Base-by-base conservation (phyloP, 1,284 basidiomycete species). In the Microbotryum intermedium region DNA sequence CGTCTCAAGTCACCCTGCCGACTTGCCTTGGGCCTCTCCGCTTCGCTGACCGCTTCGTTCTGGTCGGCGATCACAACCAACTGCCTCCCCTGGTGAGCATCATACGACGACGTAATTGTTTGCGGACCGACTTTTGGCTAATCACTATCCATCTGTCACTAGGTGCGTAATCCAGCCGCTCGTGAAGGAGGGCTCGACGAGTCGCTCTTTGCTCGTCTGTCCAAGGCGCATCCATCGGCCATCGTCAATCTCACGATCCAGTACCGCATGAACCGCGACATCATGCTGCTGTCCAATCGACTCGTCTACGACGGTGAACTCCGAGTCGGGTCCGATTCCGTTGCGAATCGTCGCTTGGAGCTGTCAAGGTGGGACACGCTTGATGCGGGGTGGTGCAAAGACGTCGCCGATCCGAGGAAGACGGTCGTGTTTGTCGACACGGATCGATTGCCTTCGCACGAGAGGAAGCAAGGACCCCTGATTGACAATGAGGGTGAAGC, bases 1-100 rank as follows among this genome's bases (percentile, higher is more conserved):
- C 94, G 0, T 97, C 93, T 0, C 95, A 99, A 74, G 93, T 98
- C 65, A 97, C 94, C 0, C 76, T 98, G 3, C 95, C 95, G 0
- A 93, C 92, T 0, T 97, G 91, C 71, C 78, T 98, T 1, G 94
- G 95, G 0, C 94, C 95, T 0, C 77, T 98, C 7, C 83, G 92
- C 0, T 90, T 86, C 69, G 90, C 92, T 4, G 82, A 91, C 51
- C 88, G 81, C 55, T 99, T 97, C 67, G 83, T 98, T 1, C 84
- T 98, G 9, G 92, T 98, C 11, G 94, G 94, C 3, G 94, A 98
- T 73, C 94, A 97, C 75, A 90, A 88, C 76, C 95, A 99, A 73
- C 82, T 99, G 2, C 92, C 94, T 20, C 95, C 92, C 0, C 80
- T 97, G 39, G 91, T 92, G 69, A 62, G 81, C 72, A 10, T 28